A percentile compares a stretch with the other conserved stretches of the same genome.
These are phyloP conservation scores for Daedalea quercina DNA, from an alignment of 768 basidiomycete genomes.

Conservation along the genomic window DNA sequence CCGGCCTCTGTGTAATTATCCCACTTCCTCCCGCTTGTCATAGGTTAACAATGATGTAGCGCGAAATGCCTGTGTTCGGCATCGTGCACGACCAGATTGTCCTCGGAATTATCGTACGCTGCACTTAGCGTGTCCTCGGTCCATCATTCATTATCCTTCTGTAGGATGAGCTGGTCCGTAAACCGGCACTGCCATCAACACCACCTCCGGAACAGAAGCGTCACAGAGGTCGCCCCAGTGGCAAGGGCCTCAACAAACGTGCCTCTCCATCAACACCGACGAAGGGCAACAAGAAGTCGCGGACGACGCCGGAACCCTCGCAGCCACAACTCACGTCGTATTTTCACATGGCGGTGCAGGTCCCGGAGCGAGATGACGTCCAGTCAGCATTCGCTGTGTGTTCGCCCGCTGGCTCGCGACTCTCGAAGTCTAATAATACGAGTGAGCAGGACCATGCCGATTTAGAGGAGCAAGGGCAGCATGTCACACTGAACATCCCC, in stretches of 20 bases:
- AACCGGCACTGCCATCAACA: slow-evolving; percentile 3
- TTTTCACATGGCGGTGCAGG: slow-evolving; percentile 10
- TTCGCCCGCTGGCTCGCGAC: not conserved
- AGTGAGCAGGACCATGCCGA: not conserved
- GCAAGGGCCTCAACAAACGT: slow-evolving; percentile 11
- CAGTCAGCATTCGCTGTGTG: not conserved
- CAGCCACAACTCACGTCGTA: slow-evolving; percentile 17
- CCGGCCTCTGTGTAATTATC: slow-evolving; percentile 46
- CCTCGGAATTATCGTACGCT: slow-evolving; percentile 65
- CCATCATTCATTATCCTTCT: not conserved
- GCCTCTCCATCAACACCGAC: slow-evolving; percentile 14
- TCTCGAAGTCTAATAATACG: not conserved
- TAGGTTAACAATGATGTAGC: slow-evolving; percentile 30
- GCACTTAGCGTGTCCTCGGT: not conserved
- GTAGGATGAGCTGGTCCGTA: slow-evolving; percentile 47
- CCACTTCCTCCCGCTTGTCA: not conserved
- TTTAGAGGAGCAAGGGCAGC: no score
- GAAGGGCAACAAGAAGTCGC: slow-evolving; percentile 25
- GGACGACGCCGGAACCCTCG: slow-evolving; percentile 11
- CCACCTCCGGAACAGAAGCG: not conserved
- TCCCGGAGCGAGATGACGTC: not conserved
- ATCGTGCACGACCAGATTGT: slow-evolving; percentile 59
- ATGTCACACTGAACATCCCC: no score
- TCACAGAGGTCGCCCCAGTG: not conserved
- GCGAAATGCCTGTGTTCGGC: slow-evolving; percentile 83